Base-by-base conservation (phyloP, 2,329 filamentous ascomycete genomes). In the Macroventuria anomochaeta region DNA sequence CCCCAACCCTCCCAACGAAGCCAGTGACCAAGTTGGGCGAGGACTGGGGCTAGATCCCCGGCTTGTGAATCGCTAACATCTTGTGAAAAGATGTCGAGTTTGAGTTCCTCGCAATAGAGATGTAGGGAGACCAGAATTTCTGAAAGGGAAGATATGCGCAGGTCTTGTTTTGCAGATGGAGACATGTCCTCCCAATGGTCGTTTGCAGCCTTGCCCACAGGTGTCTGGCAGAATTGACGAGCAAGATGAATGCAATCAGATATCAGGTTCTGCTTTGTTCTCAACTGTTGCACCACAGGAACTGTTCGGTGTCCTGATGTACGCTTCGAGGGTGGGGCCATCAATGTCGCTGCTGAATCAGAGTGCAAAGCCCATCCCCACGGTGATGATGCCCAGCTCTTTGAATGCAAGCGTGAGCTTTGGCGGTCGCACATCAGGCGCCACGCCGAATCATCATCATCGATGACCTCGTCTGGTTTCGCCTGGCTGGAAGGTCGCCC, bases 41-140 rank as follows among this genome's bases (percentile, higher is more conserved):
- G 77, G 2, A 97, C 74, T 13, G 89, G 86, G n/a, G 85, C 84
- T 18, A 97, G 75, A 34, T 82, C 79, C 12, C 79, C 75, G 18
- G 76, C 63, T 34, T 80, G 76, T 17, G 72, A 73, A 40, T 69
- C 74, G 10, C 79, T 75, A n/a, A 75, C 71, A 57, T 83, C 80
- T n/a, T 76, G 75, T 37, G 80, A 79, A 48, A 79, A 76, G 3
- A 87, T 83, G 56, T 90, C 85, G 1, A 99, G 82, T 69, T 96
- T 97, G 58, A 89, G 83, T 71, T 99, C 95, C 72, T 99, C 93
- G 0, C 89, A 83, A n/a, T 96, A 79, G 3, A 97, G 80, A 75
- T 99, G 95, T 11, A 99, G 79, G 0, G 85, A 88, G 32, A 87
- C 79, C 59, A 96, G 79, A 31, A 93, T 83, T 21, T 44, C 89